phyloP scores from a whole-genome alignment of 2,329 filamentous ascomycete species.

The Aspergillus texensis region DNA sequence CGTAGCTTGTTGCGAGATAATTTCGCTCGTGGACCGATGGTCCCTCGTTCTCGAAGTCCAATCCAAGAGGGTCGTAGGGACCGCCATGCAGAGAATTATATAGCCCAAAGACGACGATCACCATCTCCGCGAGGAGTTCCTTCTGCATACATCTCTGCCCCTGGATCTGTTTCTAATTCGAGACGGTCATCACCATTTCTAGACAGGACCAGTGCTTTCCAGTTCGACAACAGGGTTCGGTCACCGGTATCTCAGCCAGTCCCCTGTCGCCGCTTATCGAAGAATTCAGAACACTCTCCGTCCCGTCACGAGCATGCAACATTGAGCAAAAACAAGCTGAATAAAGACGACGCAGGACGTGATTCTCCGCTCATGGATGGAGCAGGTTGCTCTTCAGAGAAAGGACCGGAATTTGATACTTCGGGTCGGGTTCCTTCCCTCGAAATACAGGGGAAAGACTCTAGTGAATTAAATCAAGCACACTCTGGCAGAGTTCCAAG shows the following conservation, averaged over 20 bases:
- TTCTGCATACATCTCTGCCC: constrained; percentile 54
- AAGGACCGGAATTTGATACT: constrained; percentile 18
- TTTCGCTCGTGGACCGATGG: constrained; percentile 40
- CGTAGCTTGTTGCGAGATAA: constrained; percentile 32
- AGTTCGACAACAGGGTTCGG: constrained; percentile 35
- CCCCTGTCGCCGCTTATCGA: constrained; percentile 27
- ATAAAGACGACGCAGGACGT: constrained; percentile 17
- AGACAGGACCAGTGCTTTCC: constrained; percentile 52
- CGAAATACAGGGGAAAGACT: constrained; percentile 12
- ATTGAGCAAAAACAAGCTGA: constrained; percentile 11
- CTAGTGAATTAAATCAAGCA: constrained; percentile 21
- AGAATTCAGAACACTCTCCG: constrained; percentile 15
- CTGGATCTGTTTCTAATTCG: constrained; percentile 60
- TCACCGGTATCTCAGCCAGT: constrained; percentile 28
- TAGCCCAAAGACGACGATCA: constrained; percentile 53
- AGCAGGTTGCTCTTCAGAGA: constrained; percentile 3
- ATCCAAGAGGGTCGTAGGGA: constrained; percentile 54
- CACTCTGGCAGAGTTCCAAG: constrained; percentile 30
- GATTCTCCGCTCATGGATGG: constrained; percentile 23
- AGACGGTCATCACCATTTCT: constrained; percentile 63
- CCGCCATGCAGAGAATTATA: constrained; percentile 50
- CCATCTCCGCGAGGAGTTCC: constrained; percentile 50
- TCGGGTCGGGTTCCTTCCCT: background rate
- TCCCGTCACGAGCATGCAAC: constrained; percentile 14
- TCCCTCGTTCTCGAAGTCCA: constrained; percentile 57